Percentiles rank a stretch among this genome's conserved stretches.
These are phyloP conservation scores for Trifolium dubium DNA, from an alignment of 306 rosid genomes.

Conservation along the genomic window DNA sequence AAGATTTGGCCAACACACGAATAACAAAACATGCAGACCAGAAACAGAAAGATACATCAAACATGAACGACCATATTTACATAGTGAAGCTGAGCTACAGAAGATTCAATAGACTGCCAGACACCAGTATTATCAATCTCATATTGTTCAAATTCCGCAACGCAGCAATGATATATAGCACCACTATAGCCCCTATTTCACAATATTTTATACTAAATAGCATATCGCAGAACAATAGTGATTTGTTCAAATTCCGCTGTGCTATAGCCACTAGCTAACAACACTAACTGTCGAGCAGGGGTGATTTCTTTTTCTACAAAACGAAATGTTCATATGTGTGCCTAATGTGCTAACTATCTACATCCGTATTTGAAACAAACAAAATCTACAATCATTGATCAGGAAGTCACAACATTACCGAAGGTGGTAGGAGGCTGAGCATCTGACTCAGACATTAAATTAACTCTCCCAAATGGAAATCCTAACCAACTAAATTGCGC, in stretches of 20 bases:
- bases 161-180: neutral
- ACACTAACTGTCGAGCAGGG: neutral
- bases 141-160: neutral
- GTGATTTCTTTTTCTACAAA: neutral
- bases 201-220: neutral
- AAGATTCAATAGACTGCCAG: constrained; percentile 11
- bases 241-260: neutral
- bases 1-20: neutral
- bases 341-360: neutral
- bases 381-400: neutral
- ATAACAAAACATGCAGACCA: constrained; percentile 11
- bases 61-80: constrained; percentile 1
- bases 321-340: neutral
- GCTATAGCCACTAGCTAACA: neutral
- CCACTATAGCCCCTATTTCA: neutral
- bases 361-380: neutral
- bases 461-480: constrained; percentile 44
- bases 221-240: neutral
- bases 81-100: neutral
- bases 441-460: constrained; percentile 79
- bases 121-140: neutral
- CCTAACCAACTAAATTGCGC: constrained; percentile 50
- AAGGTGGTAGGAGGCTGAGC: constrained; percentile 69
- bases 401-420: constrained; percentile 53
- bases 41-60: constrained; percentile 12